Evolutionary conservation across 345 rosid genomes (phyloP).

Genomic region (Ailanthus altissimus): DNA sequence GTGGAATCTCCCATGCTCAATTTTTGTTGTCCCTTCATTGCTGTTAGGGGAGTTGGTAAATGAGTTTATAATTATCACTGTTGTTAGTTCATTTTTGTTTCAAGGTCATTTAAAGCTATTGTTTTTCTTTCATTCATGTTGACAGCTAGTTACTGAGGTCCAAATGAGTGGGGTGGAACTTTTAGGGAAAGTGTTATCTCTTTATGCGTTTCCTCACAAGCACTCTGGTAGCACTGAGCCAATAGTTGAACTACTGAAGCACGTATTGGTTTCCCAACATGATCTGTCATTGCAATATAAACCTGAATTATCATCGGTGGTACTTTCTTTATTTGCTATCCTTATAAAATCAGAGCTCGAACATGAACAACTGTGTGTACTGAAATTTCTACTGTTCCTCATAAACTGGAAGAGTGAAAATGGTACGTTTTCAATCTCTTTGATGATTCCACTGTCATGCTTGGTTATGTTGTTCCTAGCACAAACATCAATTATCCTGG

Average conservation of each 20-base stretch:
- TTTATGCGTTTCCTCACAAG: conserved; percentile 39
- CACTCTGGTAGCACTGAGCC: conserved; percentile 43
- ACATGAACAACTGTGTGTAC: conserved; percentile 71
- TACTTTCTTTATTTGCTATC: conserved; percentile 53
- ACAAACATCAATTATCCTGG: background rate
- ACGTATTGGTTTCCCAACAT: conserved; percentile 59
- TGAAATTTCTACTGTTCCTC: conserved; percentile 65
- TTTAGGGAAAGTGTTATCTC: conserved; percentile 52
- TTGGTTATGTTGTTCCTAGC: conserved; percentile 10
- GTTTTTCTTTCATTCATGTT: conserved; percentile 25
- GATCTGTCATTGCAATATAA: conserved; percentile 60
- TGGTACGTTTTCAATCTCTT: conserved; percentile 47
- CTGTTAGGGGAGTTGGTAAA: background rate
- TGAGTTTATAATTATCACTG: background rate
- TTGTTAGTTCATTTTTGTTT: background rate
- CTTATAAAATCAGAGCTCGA: conserved; percentile 72
- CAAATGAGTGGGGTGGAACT: conserved; percentile 64
- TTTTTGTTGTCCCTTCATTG: conserved; percentile 7
- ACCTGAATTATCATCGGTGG: conserved; percentile 50
- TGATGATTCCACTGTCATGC: conserved; percentile 21
- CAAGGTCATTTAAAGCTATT: background rate
- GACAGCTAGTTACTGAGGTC: conserved; percentile 51
- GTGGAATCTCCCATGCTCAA: conserved; percentile 4
- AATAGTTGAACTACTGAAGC: conserved; percentile 57
- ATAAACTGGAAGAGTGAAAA: conserved; percentile 70